Conservation (phyloP, 768 basidiomycete genomes). For the Coprinopsis strossmayeri region DNA sequence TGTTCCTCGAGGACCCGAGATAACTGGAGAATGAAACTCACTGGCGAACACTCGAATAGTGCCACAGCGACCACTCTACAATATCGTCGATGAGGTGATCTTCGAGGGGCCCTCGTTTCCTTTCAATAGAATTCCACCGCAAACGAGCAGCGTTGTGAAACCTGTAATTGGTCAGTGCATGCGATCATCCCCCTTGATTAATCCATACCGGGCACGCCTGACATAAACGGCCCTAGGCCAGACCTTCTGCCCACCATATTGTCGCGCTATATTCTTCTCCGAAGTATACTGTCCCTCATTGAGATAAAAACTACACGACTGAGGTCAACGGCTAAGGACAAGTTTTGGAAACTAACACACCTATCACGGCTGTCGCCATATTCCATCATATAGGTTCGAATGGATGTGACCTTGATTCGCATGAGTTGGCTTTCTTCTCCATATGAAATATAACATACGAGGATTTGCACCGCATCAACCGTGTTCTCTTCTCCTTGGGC, state of each 20-base stretch:
- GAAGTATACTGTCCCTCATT: constrained; percentile 51
- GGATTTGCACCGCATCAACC: constrained; percentile 71
- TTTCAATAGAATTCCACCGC: constrained; percentile 70
- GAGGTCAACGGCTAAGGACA: background rate
- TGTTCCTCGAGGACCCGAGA: constrained; percentile 20
- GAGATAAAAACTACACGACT: constrained; percentile 39
- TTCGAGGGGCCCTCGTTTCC: constrained; percentile 51
- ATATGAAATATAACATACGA: constrained; percentile 35
- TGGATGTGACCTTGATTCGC: constrained; percentile 49
- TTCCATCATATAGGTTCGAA: constrained; percentile 66
- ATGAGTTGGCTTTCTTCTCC: background rate
- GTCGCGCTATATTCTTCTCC: constrained; percentile 63
- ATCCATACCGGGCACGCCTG: constrained; percentile 54
- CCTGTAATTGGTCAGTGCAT: constrained; percentile 22
- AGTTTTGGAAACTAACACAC: constrained; percentile 12
- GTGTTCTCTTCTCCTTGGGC: constrained; percentile 77
- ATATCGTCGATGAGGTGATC: constrained; percentile 65
- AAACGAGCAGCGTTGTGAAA: constrained; percentile 62
- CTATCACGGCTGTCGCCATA: constrained; percentile 68
- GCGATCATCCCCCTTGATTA: background rate
- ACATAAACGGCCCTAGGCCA: constrained; percentile 74
- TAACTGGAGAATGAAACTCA: constrained; percentile 17
- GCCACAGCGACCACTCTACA: constrained; percentile 72
- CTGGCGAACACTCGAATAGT: constrained; percentile 55
- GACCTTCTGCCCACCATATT: constrained; percentile 62